Conservation (phyloP, 352 stramenopile genomes). For the Aphanomyces euteiches region DNA sequence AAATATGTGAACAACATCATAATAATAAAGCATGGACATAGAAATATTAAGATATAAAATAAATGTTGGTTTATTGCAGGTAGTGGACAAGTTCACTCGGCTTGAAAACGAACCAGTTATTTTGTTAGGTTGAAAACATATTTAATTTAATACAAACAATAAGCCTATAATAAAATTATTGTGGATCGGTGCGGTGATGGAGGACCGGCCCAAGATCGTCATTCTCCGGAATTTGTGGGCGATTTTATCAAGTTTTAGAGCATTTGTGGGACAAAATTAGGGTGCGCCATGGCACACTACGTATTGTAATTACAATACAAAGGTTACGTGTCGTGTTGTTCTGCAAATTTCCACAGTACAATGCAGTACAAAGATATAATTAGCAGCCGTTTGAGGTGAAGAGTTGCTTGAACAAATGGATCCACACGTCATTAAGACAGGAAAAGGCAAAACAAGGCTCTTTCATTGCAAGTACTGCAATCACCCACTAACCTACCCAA, state of each 20-base stretch:
- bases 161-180: too few species aligned
- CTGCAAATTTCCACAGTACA: neutral
- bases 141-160: neutral
- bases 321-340: constrained; percentile 1
- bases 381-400: neutral
- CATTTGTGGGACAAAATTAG: too few species aligned
- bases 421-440: too few species aligned
- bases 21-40: neutral
- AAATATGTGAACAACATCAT: neutral
- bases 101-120: neutral
- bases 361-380: neutral
- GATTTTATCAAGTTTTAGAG: too few species aligned
- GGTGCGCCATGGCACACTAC: neutral
- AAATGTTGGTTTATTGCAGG: neutral
- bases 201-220: too few species aligned
- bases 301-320: constrained; percentile 5
- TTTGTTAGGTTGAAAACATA: neutral
- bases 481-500: too few species aligned
- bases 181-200: too few species aligned
- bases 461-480: too few species aligned
- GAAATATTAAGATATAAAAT: neutral
- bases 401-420: too few species aligned
- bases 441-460: too few species aligned
- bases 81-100: neutral
- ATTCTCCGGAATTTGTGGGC: too few species aligned